Evolutionary conservation across 441 rosid genomes (phyloP).

Genomic region (Melianthus villosus): DNA sequence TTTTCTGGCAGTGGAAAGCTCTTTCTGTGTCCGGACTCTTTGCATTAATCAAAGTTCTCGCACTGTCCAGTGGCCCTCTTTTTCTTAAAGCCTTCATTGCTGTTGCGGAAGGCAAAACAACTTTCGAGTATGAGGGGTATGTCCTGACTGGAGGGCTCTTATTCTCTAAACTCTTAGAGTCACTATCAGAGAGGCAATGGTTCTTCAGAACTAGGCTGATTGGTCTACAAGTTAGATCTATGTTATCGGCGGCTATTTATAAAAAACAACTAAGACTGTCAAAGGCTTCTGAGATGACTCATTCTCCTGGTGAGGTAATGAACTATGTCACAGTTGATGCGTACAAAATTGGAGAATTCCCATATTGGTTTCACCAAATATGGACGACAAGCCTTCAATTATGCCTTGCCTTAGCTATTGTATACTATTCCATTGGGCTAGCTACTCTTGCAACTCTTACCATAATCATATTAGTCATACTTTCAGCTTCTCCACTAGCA

Average conservation of each 20-base stretch:
- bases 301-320: slow-evolving; percentile 80
- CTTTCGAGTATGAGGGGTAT: slow-evolving; percentile 63
- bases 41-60: slow-evolving; percentile 57
- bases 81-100: slow-evolving; percentile 70
- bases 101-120: slow-evolving; percentile 64
- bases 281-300: slow-evolving; percentile 51
- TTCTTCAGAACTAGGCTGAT: slow-evolving; percentile 61
- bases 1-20: slow-evolving; percentile 52
- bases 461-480: no score
- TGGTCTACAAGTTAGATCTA: slow-evolving; percentile 70
- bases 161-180: slow-evolving; percentile 47
- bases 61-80: slow-evolving; percentile 69
- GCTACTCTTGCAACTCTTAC: slow-evolving; percentile 82
- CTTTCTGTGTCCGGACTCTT: slow-evolving; percentile 69
- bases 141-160: slow-evolving; percentile 51
- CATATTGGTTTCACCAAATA: slow-evolving; percentile 89
- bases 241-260: slow-evolving; percentile 67
- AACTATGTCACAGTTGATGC: slow-evolving; percentile 90
- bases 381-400: slow-evolving; percentile 91
- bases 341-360: slow-evolving; percentile 81
- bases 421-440: slow-evolving; percentile 65
- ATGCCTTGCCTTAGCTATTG: slow-evolving; percentile 49
- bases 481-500: slow-evolving; percentile 62
- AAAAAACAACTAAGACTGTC: slow-evolving; percentile 71
- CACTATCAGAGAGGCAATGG: slow-evolving; percentile 91